Base-by-base conservation (phyloP, 805 yeast species). In the Starmerella stigmatis region DNA sequence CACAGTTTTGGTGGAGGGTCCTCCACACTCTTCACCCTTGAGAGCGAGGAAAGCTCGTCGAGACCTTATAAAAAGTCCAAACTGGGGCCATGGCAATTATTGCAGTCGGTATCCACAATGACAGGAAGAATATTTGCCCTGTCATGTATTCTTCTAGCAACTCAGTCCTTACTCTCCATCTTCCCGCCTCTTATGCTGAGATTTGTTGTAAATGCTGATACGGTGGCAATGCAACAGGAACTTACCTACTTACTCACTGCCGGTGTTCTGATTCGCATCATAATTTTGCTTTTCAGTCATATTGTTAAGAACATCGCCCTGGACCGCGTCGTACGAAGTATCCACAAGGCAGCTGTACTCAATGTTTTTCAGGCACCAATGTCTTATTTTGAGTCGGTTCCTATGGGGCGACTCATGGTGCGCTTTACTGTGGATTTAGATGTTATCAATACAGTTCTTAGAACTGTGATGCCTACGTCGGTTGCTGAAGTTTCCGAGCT, bases 321-420 rank as follows among this genome's bases (percentile, higher is more conserved):
- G 17, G 25, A 20, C 15, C 19, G n/a, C 1, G 42, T 35, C 8
- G 21, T 33, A 5, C 33, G 16, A 5, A 12, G 10, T 1, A 42
- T 55, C 4, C 96, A 88, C 63, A 73, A 76, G 47, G 63, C 64
- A 15, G 86, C 88, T 94, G 76, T 86, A 4, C 64, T 64, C 13
- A 59, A 71, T 43, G 86, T 88, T 5, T 64, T 86, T 47, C 70
- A 85, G 51, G 88, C 95, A 0, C 96, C 96, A 49, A 85, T 88
- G 94, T 72, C 81, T 28, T 88, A 86, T 59, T 88, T 86, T 58
- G 96, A 88, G 64, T 83, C 94, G 0, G 86, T 95, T 0, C 96
- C 96, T 41, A 77, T 86, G 52, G 97, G 97, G 25, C 72, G 95
- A 64, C 75, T 88, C 44, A 70, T 86, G 63, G 86, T 4, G 15